Evolutionary conservation across 2,329 filamentous ascomycete species (phyloP).

Genomic region (Trichoderma brevicompactum): DNA sequence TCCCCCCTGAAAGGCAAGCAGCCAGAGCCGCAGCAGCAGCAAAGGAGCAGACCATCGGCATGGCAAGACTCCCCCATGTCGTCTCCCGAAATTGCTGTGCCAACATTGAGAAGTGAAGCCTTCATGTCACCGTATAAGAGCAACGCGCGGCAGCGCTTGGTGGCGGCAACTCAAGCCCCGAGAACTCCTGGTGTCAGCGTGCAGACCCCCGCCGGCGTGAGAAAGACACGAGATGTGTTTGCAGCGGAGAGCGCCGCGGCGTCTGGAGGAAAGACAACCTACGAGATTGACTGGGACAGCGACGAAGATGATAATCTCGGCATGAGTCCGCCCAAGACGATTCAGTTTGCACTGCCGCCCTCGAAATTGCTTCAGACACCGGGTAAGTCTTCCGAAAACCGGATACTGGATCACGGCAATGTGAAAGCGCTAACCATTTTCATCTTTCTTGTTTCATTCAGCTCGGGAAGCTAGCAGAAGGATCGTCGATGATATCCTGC

Average conservation of each 20-base stretch:
- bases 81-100: constrained; percentile 77
- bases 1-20: constrained; percentile 51
- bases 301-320: constrained; percentile 66
- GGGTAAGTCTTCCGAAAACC: constrained; percentile 52
- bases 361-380: constrained; percentile 80
- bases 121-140: constrained; percentile 75
- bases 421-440: not conserved
- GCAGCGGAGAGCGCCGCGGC: constrained; percentile 36
- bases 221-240: constrained; percentile 57
- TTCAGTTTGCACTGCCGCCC: constrained; percentile 80
- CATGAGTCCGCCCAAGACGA: constrained; percentile 91
- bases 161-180: constrained; percentile 53
- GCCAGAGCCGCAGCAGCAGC: constrained; percentile 8
- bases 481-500: constrained; percentile 79
- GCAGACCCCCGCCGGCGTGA: constrained; percentile 67
- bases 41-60: constrained; percentile 35
- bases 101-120: constrained; percentile 81
- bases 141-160: constrained; percentile 48
- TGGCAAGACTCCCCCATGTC: constrained; percentile 68
- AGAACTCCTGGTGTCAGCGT: constrained; percentile 85
- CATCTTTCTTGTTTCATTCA: constrained; percentile 37
- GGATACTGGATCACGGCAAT: not conserved
- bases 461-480: constrained; percentile 79
- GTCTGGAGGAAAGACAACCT: constrained; percentile 42
- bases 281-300: constrained; percentile 74